Evolutionary conservation across 2,329 filamentous ascomycete species (phyloP).

Genomic region (Diaporthe citriasiana): DNA sequence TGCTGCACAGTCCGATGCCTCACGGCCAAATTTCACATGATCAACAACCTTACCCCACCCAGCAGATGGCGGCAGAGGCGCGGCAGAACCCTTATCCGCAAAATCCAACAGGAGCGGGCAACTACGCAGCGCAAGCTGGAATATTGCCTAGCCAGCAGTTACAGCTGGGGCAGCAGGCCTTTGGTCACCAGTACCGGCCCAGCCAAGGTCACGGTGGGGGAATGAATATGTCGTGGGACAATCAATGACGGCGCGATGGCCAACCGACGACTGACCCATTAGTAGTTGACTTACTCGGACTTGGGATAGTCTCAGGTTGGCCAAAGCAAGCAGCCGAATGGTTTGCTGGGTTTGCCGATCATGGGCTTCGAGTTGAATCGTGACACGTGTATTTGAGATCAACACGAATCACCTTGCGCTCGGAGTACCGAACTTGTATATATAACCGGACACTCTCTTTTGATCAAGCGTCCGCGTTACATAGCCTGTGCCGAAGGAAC

Average conservation of each 20-base stretch:
- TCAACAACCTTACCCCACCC: slow-evolving; percentile 28
- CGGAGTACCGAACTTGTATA: background rate
- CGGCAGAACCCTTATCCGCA: slow-evolving; percentile 35
- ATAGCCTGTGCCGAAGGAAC: too few species aligned
- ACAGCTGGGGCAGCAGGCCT: slow-evolving; percentile 38
- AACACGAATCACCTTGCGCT: background rate
- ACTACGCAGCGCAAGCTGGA: slow-evolving; percentile 20
- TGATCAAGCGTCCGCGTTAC: background rate
- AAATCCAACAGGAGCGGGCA: slow-evolving; percentile 8
- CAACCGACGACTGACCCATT: slow-evolving; percentile 35
- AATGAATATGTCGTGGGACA: slow-evolving; percentile 38
- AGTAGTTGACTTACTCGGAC: slow-evolving; percentile 24
- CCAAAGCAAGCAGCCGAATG: slow-evolving; percentile 25
- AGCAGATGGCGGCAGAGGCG: slow-evolving; percentile 30
- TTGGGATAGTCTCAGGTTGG: slow-evolving; percentile 35
- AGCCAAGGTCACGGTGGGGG: slow-evolving; percentile 35
- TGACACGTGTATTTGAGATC: background rate
- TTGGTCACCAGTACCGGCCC: slow-evolving; percentile 39
- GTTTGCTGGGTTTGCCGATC: slow-evolving; percentile 32
- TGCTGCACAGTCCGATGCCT: background rate
- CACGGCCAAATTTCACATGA: slow-evolving; percentile 22
- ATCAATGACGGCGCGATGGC: slow-evolving; percentile 39
- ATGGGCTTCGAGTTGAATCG: slow-evolving; percentile 33
- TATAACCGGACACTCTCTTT: background rate
- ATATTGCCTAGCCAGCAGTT: slow-evolving; percentile 41